Evolutionary conservation across 2,329 filamentous ascomycete genomes (phyloP).

Genomic region (Clarireedia paspali): DNA sequence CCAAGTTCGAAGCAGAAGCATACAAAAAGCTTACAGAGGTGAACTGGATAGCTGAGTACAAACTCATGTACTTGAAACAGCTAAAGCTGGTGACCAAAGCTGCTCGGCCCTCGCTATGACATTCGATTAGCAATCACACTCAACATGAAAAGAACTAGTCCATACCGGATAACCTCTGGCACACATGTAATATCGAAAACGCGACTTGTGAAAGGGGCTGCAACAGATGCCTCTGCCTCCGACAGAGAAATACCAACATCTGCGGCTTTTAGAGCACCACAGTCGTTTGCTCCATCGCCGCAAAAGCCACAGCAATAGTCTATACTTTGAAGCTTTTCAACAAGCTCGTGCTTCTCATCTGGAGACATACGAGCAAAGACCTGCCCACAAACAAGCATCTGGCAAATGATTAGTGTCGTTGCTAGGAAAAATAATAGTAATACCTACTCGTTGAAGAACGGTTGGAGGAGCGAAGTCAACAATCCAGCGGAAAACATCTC

Average conservation of each 20-base stretch:
- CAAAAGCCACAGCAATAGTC: slow-evolving; percentile 96
- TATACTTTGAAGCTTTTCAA: slow-evolving; percentile 93
- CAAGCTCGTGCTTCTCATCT: slow-evolving; percentile 95
- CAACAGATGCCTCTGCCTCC: slow-evolving; percentile 94
- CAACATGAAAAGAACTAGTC: slow-evolving; percentile 5
- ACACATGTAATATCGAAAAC: slow-evolving; percentile 97
- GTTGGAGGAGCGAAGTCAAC: slow-evolving; percentile 83
- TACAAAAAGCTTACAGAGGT: slow-evolving; percentile 96
- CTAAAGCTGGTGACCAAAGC: slow-evolving; percentile 97
- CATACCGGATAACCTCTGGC: slow-evolving; percentile 74
- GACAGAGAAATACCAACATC: slow-evolving; percentile 96
- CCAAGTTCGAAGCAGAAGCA: slow-evolving; percentile 84
- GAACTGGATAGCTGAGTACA: slow-evolving; percentile 99
- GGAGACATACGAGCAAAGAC: slow-evolving; percentile 98
- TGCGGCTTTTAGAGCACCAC: slow-evolving; percentile 90
- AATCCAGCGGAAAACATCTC: slow-evolving; percentile 95
- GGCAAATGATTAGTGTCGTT: slow-evolving; percentile 15
- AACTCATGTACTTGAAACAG: slow-evolving; percentile 99
- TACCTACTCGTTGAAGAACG: slow-evolving; percentile 58
- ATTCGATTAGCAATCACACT: slow-evolving; percentile 10
- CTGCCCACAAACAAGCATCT: slow-evolving; percentile 87
- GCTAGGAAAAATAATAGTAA: not conserved
- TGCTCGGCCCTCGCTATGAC: slow-evolving; percentile 70
- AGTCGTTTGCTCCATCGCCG: slow-evolving; percentile 95
- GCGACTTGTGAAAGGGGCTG: slow-evolving; percentile 93